Evolutionary conservation across 1,139 yeast species (phyloP).

Genomic region (Sugiyamaella grinbergsii): DNA sequence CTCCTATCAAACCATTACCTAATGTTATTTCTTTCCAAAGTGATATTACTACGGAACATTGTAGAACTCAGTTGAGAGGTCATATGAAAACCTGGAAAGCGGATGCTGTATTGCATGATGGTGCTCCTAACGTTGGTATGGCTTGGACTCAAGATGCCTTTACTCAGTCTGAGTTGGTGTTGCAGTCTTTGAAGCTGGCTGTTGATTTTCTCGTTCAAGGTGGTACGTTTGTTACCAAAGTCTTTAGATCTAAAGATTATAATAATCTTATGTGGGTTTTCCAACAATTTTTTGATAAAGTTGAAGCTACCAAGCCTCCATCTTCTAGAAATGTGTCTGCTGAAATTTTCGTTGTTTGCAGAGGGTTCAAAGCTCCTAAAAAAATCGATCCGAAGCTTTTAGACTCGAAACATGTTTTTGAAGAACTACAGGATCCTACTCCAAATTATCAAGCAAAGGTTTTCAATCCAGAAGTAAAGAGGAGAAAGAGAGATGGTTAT

Average conservation of each 20-base stretch:
- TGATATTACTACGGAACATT: slow-evolving; percentile 97
- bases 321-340: slow-evolving; percentile 99
- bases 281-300: slow-evolving; percentile 91
- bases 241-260: slow-evolving; percentile 96
- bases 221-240: slow-evolving; percentile 96
- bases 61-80: slow-evolving; percentile 90
- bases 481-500: slow-evolving; percentile 93
- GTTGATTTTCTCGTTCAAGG: slow-evolving; percentile 91
- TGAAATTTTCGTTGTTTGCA: slow-evolving; percentile 95
- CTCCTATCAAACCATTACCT: slow-evolving; percentile 92
- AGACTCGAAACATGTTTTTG: slow-evolving; percentile 92
- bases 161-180: slow-evolving; percentile 92
- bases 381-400: slow-evolving; percentile 88
- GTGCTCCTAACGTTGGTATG: slow-evolving; percentile 99
- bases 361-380: slow-evolving; percentile 94
- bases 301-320: slow-evolving; percentile 98
- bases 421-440: slow-evolving; percentile 72
- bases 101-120: slow-evolving; percentile 96
- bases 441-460: slow-evolving; percentile 84
- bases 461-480: slow-evolving; percentile 89
- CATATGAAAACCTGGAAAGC: slow-evolving; percentile 99
- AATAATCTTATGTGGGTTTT: slow-evolving; percentile 97
- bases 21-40: slow-evolving; percentile 93
- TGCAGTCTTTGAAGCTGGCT: slow-evolving; percentile 90
- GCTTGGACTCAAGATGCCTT: slow-evolving; percentile 99